These are phyloP conservation scores for Solanum lycopersicoides DNA, from an alignment of 257 asterid genomes.

Conservation along the genomic window DNA sequence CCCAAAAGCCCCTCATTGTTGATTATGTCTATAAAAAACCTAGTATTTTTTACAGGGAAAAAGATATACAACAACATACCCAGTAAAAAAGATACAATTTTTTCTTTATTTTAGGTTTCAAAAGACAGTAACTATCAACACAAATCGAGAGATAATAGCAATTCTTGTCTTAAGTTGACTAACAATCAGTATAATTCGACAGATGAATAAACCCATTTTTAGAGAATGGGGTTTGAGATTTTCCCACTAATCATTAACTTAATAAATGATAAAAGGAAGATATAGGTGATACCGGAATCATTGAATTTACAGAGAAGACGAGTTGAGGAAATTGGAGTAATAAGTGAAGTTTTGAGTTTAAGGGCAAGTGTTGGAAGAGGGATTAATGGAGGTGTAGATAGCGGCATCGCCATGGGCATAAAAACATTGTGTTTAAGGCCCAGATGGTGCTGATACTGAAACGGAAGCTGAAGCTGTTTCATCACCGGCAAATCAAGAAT, in stretches of 20 bases:
- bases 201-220: neutral
- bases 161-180: neutral
- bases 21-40: too few species aligned
- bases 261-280: neutral
- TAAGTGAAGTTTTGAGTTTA: neutral
- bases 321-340: neutral
- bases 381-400: neutral
- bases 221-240: neutral
- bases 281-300: neutral
- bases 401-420: neutral
- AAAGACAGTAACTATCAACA: neutral
- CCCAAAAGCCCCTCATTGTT: too few species aligned
- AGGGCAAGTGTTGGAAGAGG: neutral
- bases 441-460: neutral
- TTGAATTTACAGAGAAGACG: slow-evolving; percentile 3
- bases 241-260: neutral
- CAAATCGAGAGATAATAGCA: neutral
- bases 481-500: neutral
- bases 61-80: neutral
- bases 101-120: neutral
- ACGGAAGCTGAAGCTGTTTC: neutral
- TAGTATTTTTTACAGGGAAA: neutral
- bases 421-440: neutral
- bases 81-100: neutral
- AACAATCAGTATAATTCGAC: neutral